Evolutionary conservation across 495 filamentous ascomycete genomes (phyloP).

Genomic region (Lichenothelia convexa): DNA sequence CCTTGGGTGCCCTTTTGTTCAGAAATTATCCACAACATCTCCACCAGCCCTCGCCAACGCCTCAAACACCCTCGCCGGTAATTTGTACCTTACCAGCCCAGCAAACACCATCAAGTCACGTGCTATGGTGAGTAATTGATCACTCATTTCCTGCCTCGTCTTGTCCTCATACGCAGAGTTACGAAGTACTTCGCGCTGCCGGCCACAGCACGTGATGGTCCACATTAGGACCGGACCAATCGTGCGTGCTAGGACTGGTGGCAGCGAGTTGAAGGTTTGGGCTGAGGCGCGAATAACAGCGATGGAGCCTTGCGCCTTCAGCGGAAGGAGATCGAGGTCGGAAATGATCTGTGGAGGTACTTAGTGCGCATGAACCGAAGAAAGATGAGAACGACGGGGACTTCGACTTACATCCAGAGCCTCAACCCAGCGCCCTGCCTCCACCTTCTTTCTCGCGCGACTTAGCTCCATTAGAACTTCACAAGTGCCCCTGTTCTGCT

Average conservation of each 20-base stretch:
- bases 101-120: slow-evolving; percentile 89
- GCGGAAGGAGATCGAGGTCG: slow-evolving; percentile 54
- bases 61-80: slow-evolving; percentile 61
- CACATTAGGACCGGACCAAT: slow-evolving; percentile 80
- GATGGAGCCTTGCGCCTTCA: slow-evolving; percentile 49
- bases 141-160: slow-evolving; percentile 47
- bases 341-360: slow-evolving; percentile 43
- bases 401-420: slow-evolving; percentile 59
- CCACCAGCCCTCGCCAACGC: slow-evolving; percentile 57
- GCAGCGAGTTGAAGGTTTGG: slow-evolving; percentile 52
- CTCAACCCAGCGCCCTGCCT: slow-evolving; percentile 50
- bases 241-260: slow-evolving; percentile 64
- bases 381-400: neutral
- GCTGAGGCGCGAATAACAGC: slow-evolving; percentile 54
- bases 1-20: too few relatives aligned
- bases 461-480: slow-evolving; percentile 58
- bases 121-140: slow-evolving; percentile 52
- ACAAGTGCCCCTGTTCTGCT: slow-evolving; percentile 49
- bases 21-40: slow-evolving; percentile 46
- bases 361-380: slow-evolving; percentile 4
- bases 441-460: slow-evolving; percentile 53
- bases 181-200: slow-evolving; percentile 48
- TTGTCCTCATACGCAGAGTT: slow-evolving; percentile 51
- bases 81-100: slow-evolving; percentile 76
- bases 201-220: slow-evolving; percentile 69